phyloP scores from a whole-genome alignment of 139 green algal species.

The Chlamydomonas eustigma region DNA sequence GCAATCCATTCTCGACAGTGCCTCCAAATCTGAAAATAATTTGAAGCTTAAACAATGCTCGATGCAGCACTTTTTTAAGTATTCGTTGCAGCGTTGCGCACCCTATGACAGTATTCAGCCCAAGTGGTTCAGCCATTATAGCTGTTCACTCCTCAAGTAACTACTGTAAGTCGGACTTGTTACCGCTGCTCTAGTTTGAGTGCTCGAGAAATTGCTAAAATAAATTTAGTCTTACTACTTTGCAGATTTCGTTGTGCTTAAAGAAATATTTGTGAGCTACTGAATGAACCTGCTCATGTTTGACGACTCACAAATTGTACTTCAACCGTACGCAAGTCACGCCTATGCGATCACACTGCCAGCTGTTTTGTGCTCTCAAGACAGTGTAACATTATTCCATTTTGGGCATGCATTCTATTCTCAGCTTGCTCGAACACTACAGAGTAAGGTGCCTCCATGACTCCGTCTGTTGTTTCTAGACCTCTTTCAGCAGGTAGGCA shows the following conservation, averaged over 20 bases:
- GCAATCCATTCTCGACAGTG: conserved; percentile 55
- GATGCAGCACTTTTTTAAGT: not conserved
- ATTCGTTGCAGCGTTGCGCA: not conserved
- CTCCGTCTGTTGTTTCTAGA: conserved; percentile 74
- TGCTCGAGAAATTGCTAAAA: no score
- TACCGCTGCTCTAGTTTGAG: no score
- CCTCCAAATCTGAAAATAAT: conserved; percentile 64
- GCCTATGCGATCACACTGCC: not conserved
- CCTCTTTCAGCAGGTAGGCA: conserved; percentile 89
- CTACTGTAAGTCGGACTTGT: no score
- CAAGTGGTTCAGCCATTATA: conserved; percentile 45
- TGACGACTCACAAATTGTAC: not conserved
- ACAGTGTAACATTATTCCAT: conserved; percentile 87
- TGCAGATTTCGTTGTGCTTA: no score
- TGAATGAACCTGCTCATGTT: not conserved
- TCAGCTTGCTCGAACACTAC: conserved; percentile 93
- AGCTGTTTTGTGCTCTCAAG: conserved; percentile 19
- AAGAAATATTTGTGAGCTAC: no score
- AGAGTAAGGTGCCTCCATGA: conserved; percentile 85
- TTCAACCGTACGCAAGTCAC: not conserved
- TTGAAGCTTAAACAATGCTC: conserved; percentile 5
- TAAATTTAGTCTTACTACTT: no score
- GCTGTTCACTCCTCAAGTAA: no score
- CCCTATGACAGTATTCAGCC: conserved; percentile 47
- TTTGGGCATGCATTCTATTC: conserved; percentile 97